A percentile compares a stretch with the other conserved stretches of the same genome.
Evolutionary conservation across 2,329 filamentous ascomycete species (phyloP).

Genomic region (Penicillium polonicum): DNA sequence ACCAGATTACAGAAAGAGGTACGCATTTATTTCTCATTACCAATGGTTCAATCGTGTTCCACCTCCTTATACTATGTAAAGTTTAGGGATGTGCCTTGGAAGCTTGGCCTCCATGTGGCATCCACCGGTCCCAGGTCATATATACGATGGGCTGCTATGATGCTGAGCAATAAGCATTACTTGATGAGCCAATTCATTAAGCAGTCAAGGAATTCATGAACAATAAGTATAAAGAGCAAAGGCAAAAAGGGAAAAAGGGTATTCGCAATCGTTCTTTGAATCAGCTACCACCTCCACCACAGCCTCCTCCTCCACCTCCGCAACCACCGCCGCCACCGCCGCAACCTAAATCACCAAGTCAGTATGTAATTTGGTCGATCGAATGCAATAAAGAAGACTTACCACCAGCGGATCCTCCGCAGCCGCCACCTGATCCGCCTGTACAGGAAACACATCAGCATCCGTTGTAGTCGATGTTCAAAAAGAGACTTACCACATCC

Average conservation of each 20-base stretch:
- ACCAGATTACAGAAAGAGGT: not conserved
- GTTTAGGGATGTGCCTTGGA: not conserved
- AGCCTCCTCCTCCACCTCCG: slow-evolving; percentile 1
- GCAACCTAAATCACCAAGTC: not conserved
- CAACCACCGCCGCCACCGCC: not conserved
- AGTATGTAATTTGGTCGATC: not conserved
- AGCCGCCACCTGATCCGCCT: slow-evolving; percentile 8
- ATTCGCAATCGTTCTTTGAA: not conserved
- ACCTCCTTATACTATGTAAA: no score
- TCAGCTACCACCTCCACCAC: slow-evolving; percentile 4
- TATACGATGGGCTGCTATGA: not conserved
- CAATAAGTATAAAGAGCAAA: not conserved
- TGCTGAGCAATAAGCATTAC: not conserved
- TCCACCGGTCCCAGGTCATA: not conserved
- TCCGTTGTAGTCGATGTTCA: not conserved
- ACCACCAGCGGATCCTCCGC: slow-evolving; percentile 19
- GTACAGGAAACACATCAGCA: not conserved
- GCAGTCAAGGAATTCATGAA: not conserved
- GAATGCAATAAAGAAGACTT: not conserved
- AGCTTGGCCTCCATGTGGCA: not conserved
- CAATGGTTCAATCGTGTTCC: not conserved
- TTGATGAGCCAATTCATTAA: not conserved
- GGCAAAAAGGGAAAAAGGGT: not conserved
- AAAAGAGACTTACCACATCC: slow-evolving; percentile 8
- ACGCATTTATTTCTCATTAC: no score